Percentiles rank a stretch among this genome's conserved stretches.
Evolutionary conservation across 2,329 filamentous ascomycete genomes (phyloP).

Genomic region (Paracorniculantispora psalliotae): DNA sequence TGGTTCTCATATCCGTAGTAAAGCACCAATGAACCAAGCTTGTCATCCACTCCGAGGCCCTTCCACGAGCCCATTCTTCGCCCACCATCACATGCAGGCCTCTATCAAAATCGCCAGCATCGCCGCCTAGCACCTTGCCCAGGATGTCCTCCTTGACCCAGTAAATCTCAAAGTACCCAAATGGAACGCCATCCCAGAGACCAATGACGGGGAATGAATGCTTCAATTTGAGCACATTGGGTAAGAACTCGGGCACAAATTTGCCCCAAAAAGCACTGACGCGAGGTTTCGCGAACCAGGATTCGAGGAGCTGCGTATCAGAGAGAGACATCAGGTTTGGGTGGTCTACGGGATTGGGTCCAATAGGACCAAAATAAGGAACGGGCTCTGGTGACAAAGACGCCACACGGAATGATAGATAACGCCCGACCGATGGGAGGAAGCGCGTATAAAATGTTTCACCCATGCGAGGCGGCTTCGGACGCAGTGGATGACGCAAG

Average conservation of each 20-base stretch:
- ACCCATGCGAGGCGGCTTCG: slow-evolving; percentile 84
- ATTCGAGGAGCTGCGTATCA: slow-evolving; percentile 62
- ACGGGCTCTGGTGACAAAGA: slow-evolving; percentile 61
- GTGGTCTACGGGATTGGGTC: slow-evolving; percentile 35
- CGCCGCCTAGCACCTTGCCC: slow-evolving; percentile 61
- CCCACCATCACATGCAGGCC: slow-evolving; percentile 86
- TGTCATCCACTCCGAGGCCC: slow-evolving; percentile 77
- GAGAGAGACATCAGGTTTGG: slow-evolving; percentile 40
- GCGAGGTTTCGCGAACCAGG: slow-evolving; percentile 84
- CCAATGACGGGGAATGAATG: slow-evolving; percentile 90
- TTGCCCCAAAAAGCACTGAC: slow-evolving; percentile 82
- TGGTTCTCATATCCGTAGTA: slow-evolving; percentile 71
- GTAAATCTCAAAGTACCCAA: slow-evolving; percentile 97
- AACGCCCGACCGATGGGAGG: slow-evolving; percentile 75
- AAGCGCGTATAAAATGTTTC: slow-evolving; percentile 89
- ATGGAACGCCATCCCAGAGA: slow-evolving; percentile 90
- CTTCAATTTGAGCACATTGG: slow-evolving; percentile 55
- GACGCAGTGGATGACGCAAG: slow-evolving; percentile 77
- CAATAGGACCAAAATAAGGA: slow-evolving; percentile 57
- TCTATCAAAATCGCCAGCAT: slow-evolving; percentile 74
- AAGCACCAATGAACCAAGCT: slow-evolving; percentile 85
- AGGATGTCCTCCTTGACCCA: slow-evolving; percentile 93
- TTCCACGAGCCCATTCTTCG: slow-evolving; percentile 83
- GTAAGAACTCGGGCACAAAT: slow-evolving; percentile 62
- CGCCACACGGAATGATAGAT: slow-evolving; percentile 83